phyloP scores from a whole-genome alignment of 2,329 filamentous ascomycete species.

The Aureobasidium sp. region DNA sequence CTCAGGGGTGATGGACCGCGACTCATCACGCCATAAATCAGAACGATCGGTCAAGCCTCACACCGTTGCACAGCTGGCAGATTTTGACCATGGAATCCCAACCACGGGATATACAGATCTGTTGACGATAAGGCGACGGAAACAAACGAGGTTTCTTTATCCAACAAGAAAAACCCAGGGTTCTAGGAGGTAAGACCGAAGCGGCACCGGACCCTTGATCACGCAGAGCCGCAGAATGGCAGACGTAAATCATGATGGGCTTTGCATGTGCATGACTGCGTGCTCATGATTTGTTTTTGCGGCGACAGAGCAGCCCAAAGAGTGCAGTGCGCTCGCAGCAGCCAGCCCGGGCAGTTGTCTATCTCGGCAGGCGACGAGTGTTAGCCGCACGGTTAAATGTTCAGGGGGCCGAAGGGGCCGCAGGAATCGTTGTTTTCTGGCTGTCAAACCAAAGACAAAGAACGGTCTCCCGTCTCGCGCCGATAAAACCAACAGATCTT shows the following conservation, averaged over 20 bases:
- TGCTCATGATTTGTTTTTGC: background rate
- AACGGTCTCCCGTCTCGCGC: conserved; percentile 2
- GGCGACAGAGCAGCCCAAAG: background rate
- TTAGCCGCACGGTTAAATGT: background rate
- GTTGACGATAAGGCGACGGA: conserved; percentile 4
- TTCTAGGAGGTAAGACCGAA: conserved; percentile 2
- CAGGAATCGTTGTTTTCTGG: background rate
- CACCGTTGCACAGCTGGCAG: background rate
- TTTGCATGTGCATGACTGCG: background rate
- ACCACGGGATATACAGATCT: background rate
- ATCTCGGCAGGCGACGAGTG: background rate
- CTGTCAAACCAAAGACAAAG: background rate
- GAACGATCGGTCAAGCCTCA: background rate
- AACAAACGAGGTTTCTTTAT: conserved; percentile 1
- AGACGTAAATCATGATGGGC: conserved; percentile 1
- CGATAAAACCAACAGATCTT: conserved; percentile 2
- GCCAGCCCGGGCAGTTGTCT: background rate
- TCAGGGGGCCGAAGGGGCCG: background rate
- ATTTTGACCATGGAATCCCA: background rate
- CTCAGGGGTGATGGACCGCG: background rate
- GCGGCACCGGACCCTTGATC: conserved; percentile 6
- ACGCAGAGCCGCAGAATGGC: conserved; percentile 1
- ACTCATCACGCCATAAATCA: conserved; percentile 1
- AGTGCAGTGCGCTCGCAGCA: background rate
- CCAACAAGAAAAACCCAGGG: conserved; percentile 6